A percentile compares a stretch with the other conserved stretches of the same genome.
Conservation (phyloP, 2,329 filamentous ascomycete species). For the Exophiala calicioides region DNA sequence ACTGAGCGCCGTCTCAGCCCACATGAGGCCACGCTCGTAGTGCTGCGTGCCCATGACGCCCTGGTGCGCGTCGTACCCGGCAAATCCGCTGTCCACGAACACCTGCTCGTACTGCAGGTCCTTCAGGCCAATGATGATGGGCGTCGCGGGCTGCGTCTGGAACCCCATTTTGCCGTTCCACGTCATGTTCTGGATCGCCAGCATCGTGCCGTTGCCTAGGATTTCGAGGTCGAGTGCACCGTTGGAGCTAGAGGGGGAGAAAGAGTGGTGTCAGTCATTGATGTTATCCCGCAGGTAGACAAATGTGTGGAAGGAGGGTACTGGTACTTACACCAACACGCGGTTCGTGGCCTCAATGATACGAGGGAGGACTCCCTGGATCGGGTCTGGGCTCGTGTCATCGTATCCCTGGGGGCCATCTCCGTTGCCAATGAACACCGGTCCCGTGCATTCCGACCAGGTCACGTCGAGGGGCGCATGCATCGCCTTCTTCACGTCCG, state of each 20-base stretch:
- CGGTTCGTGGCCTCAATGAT: constrained; percentile 27
- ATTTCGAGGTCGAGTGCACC: constrained; percentile 24
- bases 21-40: constrained; percentile 42
- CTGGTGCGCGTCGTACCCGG: constrained; percentile 13
- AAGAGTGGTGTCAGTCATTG: too few relatives aligned
- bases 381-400: constrained; percentile 20
- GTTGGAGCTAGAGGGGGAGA: constrained; percentile 18
- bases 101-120: constrained; percentile 23
- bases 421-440: constrained; percentile 22
- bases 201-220: constrained; percentile 21
- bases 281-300: too few relatives aligned
- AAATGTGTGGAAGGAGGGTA: too few relatives aligned
- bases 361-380: constrained; percentile 21
- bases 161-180: constrained; percentile 25
- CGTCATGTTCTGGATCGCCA: constrained; percentile 29
- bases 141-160: constrained; percentile 15
- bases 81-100: constrained; percentile 17
- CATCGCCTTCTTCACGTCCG: constrained; percentile 67
- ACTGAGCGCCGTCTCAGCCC: constrained; percentile 38
- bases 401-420: constrained; percentile 19
- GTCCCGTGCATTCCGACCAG: constrained; percentile 21
- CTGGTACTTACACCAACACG: constrained; percentile 20
- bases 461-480: constrained; percentile 55
- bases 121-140: constrained; percentile 21
- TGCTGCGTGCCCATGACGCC: constrained; percentile 38